phyloP scores from a whole-genome alignment of 345 rosid genomes.

The Eucalyptus virginea region DNA sequence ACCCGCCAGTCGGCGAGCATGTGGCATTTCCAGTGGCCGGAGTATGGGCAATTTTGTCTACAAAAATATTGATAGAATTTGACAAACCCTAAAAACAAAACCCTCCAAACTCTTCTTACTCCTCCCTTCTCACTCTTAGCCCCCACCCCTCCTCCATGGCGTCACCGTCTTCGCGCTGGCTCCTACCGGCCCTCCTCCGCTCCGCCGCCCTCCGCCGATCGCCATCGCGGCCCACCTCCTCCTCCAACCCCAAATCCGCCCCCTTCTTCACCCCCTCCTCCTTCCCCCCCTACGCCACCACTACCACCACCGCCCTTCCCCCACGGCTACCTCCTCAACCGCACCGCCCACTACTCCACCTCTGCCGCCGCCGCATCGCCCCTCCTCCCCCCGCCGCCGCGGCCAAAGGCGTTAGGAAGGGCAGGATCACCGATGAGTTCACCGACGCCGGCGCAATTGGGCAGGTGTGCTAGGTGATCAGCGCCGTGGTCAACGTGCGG shows the following conservation, averaged over 20 bases:
- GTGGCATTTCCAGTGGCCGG: too few relatives aligned
- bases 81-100: too few relatives aligned
- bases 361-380: constrained; percentile 23
- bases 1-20: too few relatives aligned
- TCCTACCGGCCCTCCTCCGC: constrained; percentile 61
- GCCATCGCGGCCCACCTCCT: constrained; percentile 9
- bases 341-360: constrained; percentile 59
- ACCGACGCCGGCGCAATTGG: constrained; percentile 87
- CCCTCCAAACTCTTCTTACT: neutral
- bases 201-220: constrained; percentile 58
- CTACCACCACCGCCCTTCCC: constrained; percentile 30
- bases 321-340: constrained; percentile 32
- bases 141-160: neutral
- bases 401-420: constrained; percentile 14
- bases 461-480: constrained; percentile 82
- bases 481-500: constrained; percentile 89
- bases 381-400: constrained; percentile 14
- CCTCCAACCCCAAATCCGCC: constrained; percentile 11
- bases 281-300: neutral
- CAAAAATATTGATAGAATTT: too few relatives aligned
- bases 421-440: constrained; percentile 72
- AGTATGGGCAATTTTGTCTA: too few relatives aligned
- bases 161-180: constrained; percentile 39
- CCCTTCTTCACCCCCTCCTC: constrained; percentile 1
- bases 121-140: neutral